Evolutionary conservation across 1,284 basidiomycete genomes (phyloP), one percentile per base, ranked within the genome.

Genomic region (Ustilago hordei): DNA sequence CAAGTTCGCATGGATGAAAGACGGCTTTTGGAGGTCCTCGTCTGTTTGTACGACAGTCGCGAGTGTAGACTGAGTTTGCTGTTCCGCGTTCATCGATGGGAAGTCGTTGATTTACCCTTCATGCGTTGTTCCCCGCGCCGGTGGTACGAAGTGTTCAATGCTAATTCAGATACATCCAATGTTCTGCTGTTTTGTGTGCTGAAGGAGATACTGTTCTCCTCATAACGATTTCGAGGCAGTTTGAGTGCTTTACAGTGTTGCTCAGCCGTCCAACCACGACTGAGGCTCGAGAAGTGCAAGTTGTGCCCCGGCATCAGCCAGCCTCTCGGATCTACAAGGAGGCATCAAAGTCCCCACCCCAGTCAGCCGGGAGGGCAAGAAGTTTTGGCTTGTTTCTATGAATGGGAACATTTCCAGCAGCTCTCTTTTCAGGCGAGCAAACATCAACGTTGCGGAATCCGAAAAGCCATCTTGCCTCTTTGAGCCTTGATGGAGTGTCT

Each of bases 361-460:
- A 28, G 23, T 28, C 23, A 28, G 23, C 23, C 23, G 2, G 23
- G 23, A 23, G 23, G 23, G 35, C n/a, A 32, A 41, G 36, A 41
- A 23, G 23, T 1, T 39, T n/a, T 23, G 38, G 15, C 0, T 19
- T 43, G 55, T 57, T 57, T 32, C 55, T 57, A 57, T 45, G 55
- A 47, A 41, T 57, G 55, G 55, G 32, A 57, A 43, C 55, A 57
- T 50, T 50, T 50, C 8, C 48, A 23, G 4, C 45, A 8, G 45
- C 45, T 48, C 4, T 28, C 8, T 28, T 28, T 13, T 1, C 45
- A 28, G 6, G 7, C 34, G 23, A 23, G 36, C 34, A 13, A 13
- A n/a, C 19, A 17, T 53, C 2, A 48, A 39, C 15, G 38, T 17
- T 23, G n/a, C 45, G 45, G 45, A 48, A 48, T 48, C 45, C 45